These are phyloP conservation scores for Ophiocordyceps camponoti-floridani DNA, from an alignment of 2,329 filamentous ascomycete species.

Conservation along the genomic window DNA sequence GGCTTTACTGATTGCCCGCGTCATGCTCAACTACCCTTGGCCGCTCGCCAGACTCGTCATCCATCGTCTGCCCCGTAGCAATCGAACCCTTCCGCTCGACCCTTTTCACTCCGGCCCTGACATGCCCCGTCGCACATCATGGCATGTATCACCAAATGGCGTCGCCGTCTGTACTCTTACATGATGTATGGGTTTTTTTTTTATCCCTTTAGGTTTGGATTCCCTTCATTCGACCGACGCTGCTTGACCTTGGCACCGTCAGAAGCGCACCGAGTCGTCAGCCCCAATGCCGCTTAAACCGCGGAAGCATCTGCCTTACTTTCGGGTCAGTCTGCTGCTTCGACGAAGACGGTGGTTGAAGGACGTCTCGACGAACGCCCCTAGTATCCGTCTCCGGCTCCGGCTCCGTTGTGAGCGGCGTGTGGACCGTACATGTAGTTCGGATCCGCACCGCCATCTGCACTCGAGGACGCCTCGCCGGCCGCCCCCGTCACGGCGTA, in stretches of 20 bases:
- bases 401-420: conserved; percentile 39
- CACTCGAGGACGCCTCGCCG: conserved; percentile 18
- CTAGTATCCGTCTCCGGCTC: conserved; percentile 32
- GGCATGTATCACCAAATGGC: background rate
- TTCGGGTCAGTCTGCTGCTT: background rate
- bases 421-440: conserved; percentile 38
- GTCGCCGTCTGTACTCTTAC: background rate
- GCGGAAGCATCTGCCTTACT: background rate
- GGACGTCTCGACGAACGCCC: background rate
- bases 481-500: conserved; percentile 19
- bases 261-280: background rate
- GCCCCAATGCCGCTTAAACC: background rate
- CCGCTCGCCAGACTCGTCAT: background rate
- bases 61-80: background rate
- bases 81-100: background rate
- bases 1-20: background rate
- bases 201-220: background rate
- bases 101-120: background rate
- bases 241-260: background rate
- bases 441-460: conserved; percentile 21
- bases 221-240: background rate
- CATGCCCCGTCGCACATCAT: background rate
- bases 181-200: background rate
- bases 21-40: too few relatives aligned
- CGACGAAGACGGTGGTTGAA: background rate